Conservation (phyloP, 106 monocot species). For the Phalaenopsis aphrodite region DNA sequence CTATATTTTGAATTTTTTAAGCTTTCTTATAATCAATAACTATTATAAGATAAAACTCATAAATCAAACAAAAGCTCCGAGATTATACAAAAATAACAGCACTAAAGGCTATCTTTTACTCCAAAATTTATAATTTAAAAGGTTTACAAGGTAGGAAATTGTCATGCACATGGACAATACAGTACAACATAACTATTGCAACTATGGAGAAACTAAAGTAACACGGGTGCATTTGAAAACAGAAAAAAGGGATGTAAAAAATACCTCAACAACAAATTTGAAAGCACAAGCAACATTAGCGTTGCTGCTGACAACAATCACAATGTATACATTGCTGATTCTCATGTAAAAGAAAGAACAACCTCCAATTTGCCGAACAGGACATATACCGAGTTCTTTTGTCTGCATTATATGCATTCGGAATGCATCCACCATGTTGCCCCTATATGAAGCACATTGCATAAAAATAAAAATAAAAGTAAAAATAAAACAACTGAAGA, state of each 20-base stretch:
- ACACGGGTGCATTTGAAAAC: background rate
- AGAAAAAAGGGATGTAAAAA: background rate
- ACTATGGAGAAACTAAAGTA: background rate
- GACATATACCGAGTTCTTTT: conserved; percentile 95
- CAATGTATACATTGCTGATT: conserved; percentile 98
- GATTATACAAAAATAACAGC: background rate
- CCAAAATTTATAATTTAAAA: background rate
- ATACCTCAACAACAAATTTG: conserved; percentile 99
- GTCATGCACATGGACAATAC: background rate
- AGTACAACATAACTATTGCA: background rate
- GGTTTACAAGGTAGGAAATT: background rate
- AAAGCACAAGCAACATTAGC: conserved; percentile 99
- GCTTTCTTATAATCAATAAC: background rate
- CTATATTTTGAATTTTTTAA: background rate
- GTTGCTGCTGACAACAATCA: conserved; percentile 98
- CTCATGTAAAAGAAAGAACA: conserved; percentile 98
- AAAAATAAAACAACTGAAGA: background rate
- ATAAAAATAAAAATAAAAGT: background rate
- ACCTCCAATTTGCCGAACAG: conserved; percentile 94
- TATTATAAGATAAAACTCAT: background rate
- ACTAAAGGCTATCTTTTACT: background rate
- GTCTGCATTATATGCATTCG: conserved; percentile 99
- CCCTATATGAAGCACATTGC: conserved; percentile 27
- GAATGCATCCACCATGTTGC: conserved; percentile 99
- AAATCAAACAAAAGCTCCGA: background rate